Evolutionary conservation across 305 asterid genomes (phyloP), one percentile per base, ranked within the genome.

Genomic region (Petunia hybrid): DNA sequence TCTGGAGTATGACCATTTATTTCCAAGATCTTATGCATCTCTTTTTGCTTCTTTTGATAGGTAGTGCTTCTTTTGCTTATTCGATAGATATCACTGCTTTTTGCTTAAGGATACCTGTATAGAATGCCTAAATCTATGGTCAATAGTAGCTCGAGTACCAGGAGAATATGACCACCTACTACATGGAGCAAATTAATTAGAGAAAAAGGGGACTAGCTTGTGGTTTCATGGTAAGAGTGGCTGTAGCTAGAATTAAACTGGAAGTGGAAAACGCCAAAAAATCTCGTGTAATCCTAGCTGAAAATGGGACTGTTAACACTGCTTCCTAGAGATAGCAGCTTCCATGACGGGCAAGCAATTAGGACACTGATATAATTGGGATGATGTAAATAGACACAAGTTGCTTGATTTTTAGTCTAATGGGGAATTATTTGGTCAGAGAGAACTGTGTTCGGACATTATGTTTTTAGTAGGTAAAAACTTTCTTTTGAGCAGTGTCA

Each of bases 181-280:
- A 57, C 31, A 64, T 0, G 73, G 74, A 66, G 41, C 74, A 40
- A 66, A 14, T 31, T 40, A 66, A 66, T 40, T 66, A 66, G 51
- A 14, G 51, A 66, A 40, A 40, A 6, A 4, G 51, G 1, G 36
- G 35, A 5, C 5, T 65, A 40, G 6, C 53, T 66, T 66, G 53
- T 66, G 12, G 35, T 40, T 14, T 66, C 36, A 66, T 66, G 12
- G 13, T 66, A 66, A 3, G 74, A 6, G 5, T 66, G 51, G 53
- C 74, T 66, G 51, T 40, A 6, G 36, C 53, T 66, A 66, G 74
- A 66, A 66, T 6, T 66, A 3, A 66, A 66, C 36, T 6, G 6
- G 1, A 5, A 40, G 2, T 0, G 51, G 74, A 3, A 40, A 66
- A 43, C 40, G 3, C 36, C 74, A 14, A 66, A 66, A 40, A 40